A percentile compares a stretch with the other conserved stretches of the same genome.
phyloP scores from a whole-genome alignment of 2,329 filamentous ascomycete genomes.

The Alternaria ventricosa region DNA sequence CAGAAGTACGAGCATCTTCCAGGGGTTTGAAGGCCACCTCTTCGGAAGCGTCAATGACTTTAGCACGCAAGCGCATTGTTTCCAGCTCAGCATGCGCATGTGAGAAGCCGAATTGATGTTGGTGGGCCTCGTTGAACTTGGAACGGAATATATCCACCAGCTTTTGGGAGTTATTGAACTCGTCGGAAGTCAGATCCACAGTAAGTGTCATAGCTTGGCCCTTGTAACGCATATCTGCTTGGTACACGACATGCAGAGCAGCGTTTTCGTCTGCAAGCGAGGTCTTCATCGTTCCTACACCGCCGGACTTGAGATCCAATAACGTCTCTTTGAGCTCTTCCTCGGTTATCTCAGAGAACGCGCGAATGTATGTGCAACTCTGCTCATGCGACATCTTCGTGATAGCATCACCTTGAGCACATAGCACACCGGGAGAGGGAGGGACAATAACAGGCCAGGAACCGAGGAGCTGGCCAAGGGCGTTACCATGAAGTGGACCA shows the following conservation, averaged over 20 bases:
- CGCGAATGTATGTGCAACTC: slow-evolving; percentile 55
- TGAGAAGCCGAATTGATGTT: slow-evolving; percentile 56
- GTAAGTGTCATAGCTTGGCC: slow-evolving; percentile 52
- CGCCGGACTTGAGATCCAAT: slow-evolving; percentile 46
- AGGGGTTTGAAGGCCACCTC: slow-evolving; percentile 49
- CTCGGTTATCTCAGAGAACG: slow-evolving; percentile 47
- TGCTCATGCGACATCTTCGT: slow-evolving; percentile 58
- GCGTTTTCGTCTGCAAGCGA: slow-evolving; percentile 44
- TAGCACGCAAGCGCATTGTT: slow-evolving; percentile 56
- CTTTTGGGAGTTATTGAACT: slow-evolving; percentile 40
- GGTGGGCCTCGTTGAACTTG: slow-evolving; percentile 53
- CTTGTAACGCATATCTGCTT: slow-evolving; percentile 57
- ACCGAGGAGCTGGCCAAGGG: slow-evolving; percentile 57
- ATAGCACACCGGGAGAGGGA: slow-evolving; percentile 58
- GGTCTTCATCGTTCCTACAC: slow-evolving; percentile 48
- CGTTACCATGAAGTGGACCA: slow-evolving; percentile 60
- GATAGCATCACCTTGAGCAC: slow-evolving; percentile 58
- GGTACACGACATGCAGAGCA: slow-evolving; percentile 46
- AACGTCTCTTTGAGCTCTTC: slow-evolving; percentile 45
- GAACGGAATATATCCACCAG: slow-evolving; percentile 45
- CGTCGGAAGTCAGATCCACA: slow-evolving; percentile 43
- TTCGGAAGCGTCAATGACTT: slow-evolving; percentile 53
- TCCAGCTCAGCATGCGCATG: slow-evolving; percentile 55
- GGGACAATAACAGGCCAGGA: slow-evolving; percentile 62
- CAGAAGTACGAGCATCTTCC: slow-evolving; percentile 30